These are phyloP conservation scores for Tripidium arundinaceum DNA, from an alignment of 202 grass and related monocot genomes.

Conservation along the genomic window DNA sequence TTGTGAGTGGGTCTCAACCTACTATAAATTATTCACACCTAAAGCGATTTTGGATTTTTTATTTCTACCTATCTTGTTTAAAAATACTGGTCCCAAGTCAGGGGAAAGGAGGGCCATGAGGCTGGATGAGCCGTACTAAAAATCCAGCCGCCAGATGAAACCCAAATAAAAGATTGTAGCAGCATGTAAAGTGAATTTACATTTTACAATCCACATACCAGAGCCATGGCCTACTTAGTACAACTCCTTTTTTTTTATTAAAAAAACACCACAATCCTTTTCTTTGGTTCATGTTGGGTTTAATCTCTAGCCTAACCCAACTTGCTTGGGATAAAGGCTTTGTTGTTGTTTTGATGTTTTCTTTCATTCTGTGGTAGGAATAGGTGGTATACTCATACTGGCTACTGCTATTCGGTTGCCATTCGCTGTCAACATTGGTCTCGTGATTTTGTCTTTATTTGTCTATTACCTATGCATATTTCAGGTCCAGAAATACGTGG, in stretches of 20 bases:
- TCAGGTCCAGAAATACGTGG: constrained; percentile 94
- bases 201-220: not conserved
- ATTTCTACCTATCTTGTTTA: not conserved
- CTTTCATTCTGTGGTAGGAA: not conserved
- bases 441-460: constrained; percentile 11
- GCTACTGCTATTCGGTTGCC: not conserved
- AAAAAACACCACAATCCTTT: not conserved
- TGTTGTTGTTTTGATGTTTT: not conserved
- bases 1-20: not conserved
- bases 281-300: not conserved
- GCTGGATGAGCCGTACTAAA: not conserved
- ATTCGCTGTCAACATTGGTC: not conserved
- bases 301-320: not conserved
- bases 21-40: not conserved
- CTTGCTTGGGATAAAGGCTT: not conserved
- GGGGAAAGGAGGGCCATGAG: not conserved
- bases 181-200: not conserved
- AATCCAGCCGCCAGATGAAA: not conserved
- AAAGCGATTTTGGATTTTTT: constrained; percentile 5
- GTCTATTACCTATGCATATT: constrained; percentile 26
- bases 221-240: not conserved
- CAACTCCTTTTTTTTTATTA: not conserved
- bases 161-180: not conserved
- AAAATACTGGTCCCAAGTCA: not conserved
- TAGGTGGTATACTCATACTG: not conserved